Percentiles rank a stretch among this genome's conserved stretches.
phyloP scores from a whole-genome alignment of 2,329 filamentous ascomycete genomes.

The Aspergillus quadrilineatus region DNA sequence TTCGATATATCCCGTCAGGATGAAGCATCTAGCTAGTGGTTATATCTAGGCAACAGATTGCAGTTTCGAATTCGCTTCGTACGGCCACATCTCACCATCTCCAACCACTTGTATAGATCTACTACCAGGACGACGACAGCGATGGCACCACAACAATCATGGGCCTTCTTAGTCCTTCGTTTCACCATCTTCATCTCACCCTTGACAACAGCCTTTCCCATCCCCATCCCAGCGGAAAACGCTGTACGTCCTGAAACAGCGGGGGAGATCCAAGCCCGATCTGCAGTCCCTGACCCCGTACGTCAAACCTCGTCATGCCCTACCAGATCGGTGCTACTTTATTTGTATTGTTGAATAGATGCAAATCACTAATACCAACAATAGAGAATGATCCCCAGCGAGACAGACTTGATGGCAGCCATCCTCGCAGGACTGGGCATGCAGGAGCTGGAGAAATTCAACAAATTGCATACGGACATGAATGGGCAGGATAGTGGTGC shows the following conservation, averaged over 20 bases:
- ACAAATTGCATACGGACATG: neutral
- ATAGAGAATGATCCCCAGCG: conserved; percentile 12
- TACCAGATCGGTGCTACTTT: no score
- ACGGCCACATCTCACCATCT: no score
- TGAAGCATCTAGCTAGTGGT: neutral
- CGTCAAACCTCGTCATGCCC: neutral
- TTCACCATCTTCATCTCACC: neutral
- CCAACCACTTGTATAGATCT: neutral
- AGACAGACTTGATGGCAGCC: conserved; percentile 7
- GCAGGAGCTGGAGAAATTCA: conserved; percentile 9
- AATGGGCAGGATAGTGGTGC: neutral
- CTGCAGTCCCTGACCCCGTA: conserved; percentile 3
- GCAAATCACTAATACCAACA: neutral
- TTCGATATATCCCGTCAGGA: no score
- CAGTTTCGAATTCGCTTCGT: no score
- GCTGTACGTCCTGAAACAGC: neutral
- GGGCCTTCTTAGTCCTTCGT: neutral
- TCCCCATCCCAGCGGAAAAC: neutral
- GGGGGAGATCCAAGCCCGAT: neutral
- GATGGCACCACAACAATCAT: neutral
- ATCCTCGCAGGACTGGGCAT: conserved; percentile 10
- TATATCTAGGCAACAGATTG: neutral
- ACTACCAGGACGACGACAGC: neutral
- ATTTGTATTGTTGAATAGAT: neutral
- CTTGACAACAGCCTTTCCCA: neutral